phyloP scores from a whole-genome alignment of 1,284 basidiomycete genomes.

The Termitomyces sp. region DNA sequence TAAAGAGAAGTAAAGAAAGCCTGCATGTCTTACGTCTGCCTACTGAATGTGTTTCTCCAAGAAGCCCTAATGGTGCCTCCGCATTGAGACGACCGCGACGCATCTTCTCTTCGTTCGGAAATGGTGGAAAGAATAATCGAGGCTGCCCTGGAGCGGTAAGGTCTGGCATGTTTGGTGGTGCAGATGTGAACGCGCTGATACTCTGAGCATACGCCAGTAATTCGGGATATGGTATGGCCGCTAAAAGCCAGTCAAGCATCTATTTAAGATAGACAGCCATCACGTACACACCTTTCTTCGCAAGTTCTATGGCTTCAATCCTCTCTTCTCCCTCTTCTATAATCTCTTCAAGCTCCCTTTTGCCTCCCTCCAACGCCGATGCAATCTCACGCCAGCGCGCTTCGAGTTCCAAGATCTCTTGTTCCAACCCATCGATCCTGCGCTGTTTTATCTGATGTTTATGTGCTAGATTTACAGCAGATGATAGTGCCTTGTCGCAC shows the following conservation, averaged over 20 bases:
- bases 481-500: conserved; percentile 57
- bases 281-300: conserved; percentile 54
- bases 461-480: conserved; percentile 60
- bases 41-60: conserved; percentile 76
- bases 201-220: conserved; percentile 76
- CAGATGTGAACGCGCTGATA: conserved; percentile 76
- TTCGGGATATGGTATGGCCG: conserved; percentile 73
- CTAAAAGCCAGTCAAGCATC: conserved; percentile 31
- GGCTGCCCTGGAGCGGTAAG: conserved; percentile 59
- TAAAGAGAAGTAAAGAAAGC: neutral
- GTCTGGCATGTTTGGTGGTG: conserved; percentile 79
- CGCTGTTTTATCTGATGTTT: conserved; percentile 71
- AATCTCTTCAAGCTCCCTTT: conserved; percentile 59
- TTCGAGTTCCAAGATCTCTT: conserved; percentile 65
- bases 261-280: neutral
- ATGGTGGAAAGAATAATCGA: conserved; percentile 77
- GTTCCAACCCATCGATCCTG: conserved; percentile 62
- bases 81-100: conserved; percentile 70
- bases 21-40: conserved; percentile 55
- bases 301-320: conserved; percentile 61
- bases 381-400: conserved; percentile 61
- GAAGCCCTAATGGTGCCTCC: conserved; percentile 67
- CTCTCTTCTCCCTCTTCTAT: conserved; percentile 69
- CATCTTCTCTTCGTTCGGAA: conserved; percentile 86
- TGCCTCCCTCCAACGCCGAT: conserved; percentile 56